Percentiles rank a stretch among this genome's conserved stretches.
Evolutionary conservation across 116 monocot genomes (phyloP).

Genomic region (Cymodocea nodosa): DNA sequence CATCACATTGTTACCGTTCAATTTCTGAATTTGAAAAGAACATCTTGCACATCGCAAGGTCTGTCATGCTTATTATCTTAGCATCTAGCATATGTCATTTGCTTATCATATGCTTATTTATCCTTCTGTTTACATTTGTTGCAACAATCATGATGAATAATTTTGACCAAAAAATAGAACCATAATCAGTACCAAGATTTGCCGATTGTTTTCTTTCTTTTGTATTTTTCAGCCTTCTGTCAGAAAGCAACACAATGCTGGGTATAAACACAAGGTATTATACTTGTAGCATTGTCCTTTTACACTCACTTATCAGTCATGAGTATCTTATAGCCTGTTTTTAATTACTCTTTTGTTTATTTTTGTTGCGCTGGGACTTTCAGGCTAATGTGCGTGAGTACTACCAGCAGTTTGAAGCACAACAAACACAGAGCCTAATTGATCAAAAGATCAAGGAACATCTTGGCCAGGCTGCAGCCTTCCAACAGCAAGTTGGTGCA

Average conservation of each 20-base stretch:
- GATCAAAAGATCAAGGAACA: conserved; percentile 98
- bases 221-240: conserved; percentile 54
- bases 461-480: conserved; percentile 81
- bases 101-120: too few species aligned
- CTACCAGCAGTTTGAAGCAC: conserved; percentile 97
- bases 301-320: too few species aligned
- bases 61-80: too few species aligned
- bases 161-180: too few species aligned
- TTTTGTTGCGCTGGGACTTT: not conserved
- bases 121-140: too few species aligned
- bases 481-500: conserved; percentile 77
- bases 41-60: too few species aligned
- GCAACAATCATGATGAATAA: too few species aligned
- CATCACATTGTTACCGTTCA: too few species aligned
- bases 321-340: not conserved
- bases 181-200: not conserved
- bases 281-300: not conserved
- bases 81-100: too few species aligned
- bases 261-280: conserved; percentile 87
- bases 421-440: conserved; percentile 86
- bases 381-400: conserved; percentile 96
- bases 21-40: too few species aligned
- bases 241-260: conserved; percentile 76
- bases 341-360: not conserved
- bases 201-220: not conserved